Evolutionary conservation across 805 yeast genomes (phyloP), one percentile per base, ranked within the genome.

Genomic region (Wickerhamomyces ciferrii): DNA sequence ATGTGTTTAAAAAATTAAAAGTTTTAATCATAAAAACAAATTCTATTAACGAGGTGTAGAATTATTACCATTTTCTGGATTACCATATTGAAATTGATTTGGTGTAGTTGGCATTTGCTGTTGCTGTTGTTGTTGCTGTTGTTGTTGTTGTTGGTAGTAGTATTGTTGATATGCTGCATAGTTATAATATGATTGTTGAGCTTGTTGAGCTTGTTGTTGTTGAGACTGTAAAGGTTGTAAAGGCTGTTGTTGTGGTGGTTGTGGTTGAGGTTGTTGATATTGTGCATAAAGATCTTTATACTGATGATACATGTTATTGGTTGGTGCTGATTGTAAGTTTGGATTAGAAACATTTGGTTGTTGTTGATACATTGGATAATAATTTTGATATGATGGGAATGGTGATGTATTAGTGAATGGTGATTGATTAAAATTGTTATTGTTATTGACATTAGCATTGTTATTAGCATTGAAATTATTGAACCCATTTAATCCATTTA

Each of bases 371-470:
- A 36, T 29, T n/a, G 49, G 49, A 19, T 36, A 39, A 40, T 46
- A 47, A 34, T 41, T 45, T 23, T 43, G 48, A 20, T 44, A 49
- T 13, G 45, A 6, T 15, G 48, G 42, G 42, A 47, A 44, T n/a
- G 32, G 39, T 3, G 49, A 24, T n/a, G 20, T 10, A 14, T 25
- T 25, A 7, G 31, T 21, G 21, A 27, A 27, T n/a, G 14, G 13
- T 37, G 32, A 34, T 32, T n/a, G 19, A 32, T 17, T 21, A 5
- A 5, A 7, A 34, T 8, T 18, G 13, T 18, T 34, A 11, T 9
- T 18, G 20, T 4, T 8, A 29, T 34, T n/a, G 19, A n/a, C n/a
- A n/a, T n/a, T n/a, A n/a, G n/a, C n/a, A n/a, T n/a, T n/a, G n/a
- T n/a, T 32, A 10, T 17, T 32, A 13, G 36, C 19, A n/a, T 18